Base-by-base conservation (phyloP, 768 basidiomycete genomes). In the Auriscalpium microsporum region DNA sequence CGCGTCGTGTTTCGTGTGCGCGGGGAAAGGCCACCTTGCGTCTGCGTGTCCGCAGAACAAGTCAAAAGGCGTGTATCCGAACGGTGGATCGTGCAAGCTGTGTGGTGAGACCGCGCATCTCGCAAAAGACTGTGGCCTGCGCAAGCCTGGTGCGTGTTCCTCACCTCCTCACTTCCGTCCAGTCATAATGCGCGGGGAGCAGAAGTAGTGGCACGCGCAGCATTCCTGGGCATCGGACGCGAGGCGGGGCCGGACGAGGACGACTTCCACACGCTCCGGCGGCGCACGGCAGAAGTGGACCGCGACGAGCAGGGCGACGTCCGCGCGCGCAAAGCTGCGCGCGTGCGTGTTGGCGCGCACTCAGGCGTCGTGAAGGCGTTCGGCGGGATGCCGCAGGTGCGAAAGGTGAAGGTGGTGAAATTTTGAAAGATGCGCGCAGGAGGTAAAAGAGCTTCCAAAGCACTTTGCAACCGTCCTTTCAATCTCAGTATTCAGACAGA, bases 1-100 rank as follows among this genome's bases (percentile, higher is more conserved):
- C 62, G 94, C 94, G 0, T 88, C 86, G 4, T 97, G 94, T 71
- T 97, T 93, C 66, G 87, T 97, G 17, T 97, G 94, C 66, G 82
- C 81, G 4, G 77, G 75, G 4, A 84, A 79, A 62, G 94, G 94
- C 1, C 94, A 97, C 65, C 78, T 97, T 1, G 89, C 90, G 2
- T 85, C 88, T 1, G 70, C 80, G 13, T 97, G 94, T 69, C 87
- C 90, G 0, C 71, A 85, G 62, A 96, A 96, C 65, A 78, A 79
- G 59, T 77, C 76, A 0, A 87, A 81, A 62, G 92, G 94, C 0
- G 76, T 95, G 23, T 96, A 96, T 62, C 90, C 92, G 0, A 87
- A 95, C 57, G 93, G 93, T 23, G 94, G 94, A 3, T 80, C 76
- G 56, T 97, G 94, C 65, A 94, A 92, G 64, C 74, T 96, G 9